A percentile compares a stretch with the other conserved stretches of the same genome.
Conservation (phyloP, 345 rosid species). For the Iberis pinnata region DNA sequence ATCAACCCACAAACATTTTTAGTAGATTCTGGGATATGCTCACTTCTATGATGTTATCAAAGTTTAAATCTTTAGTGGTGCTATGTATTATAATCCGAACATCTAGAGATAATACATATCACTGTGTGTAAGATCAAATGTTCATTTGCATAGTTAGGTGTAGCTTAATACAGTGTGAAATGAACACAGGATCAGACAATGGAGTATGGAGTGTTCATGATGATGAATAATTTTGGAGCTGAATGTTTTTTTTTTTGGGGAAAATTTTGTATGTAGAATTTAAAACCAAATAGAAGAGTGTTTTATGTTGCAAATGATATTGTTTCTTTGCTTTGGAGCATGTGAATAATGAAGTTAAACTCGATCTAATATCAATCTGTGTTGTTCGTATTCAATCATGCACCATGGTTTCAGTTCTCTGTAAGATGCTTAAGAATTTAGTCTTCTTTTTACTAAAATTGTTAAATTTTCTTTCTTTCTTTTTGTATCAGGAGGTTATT, state of each 20-base stretch:
- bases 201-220: background rate
- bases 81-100: background rate
- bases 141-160: conserved; percentile 7
- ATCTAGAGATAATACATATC: background rate
- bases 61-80: background rate
- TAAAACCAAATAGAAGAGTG: background rate
- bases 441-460: conserved; percentile 6
- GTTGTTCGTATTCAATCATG: background rate
- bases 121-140: background rate
- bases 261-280: background rate
- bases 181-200: background rate
- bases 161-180: background rate
- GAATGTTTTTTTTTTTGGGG: background rate
- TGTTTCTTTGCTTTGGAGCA: background rate
- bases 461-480: background rate
- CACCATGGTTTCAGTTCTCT: background rate
- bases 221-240: too few species aligned
- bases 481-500: conserved; percentile 60
- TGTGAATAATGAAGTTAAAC: background rate
- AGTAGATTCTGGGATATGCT: background rate
- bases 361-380: background rate
- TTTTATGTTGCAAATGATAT: background rate
- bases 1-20: background rate
- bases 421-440: background rate
- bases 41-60: background rate